A percentile compares a stretch with the other conserved stretches of the same genome.
These are phyloP conservation scores for Penicillium nordicum DNA, from an alignment of 2,329 filamentous ascomycete species.

Conservation along the genomic window DNA sequence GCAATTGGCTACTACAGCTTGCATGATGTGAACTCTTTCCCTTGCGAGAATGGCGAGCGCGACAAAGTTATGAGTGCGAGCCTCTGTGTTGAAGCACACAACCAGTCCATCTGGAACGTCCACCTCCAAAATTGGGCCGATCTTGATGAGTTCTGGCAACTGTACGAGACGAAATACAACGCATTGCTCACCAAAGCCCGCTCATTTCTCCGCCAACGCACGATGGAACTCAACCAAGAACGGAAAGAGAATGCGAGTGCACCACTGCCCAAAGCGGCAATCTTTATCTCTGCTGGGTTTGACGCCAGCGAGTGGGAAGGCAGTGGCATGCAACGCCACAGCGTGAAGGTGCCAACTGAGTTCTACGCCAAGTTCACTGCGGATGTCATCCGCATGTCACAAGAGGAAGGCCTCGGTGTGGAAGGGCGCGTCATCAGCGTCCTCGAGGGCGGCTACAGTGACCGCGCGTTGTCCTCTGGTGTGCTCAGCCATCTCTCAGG, in stretches of 20 bases:
- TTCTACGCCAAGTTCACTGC: slow-evolving; percentile 91
- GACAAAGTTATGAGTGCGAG: slow-evolving; percentile 93
- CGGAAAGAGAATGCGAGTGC: slow-evolving; percentile 52
- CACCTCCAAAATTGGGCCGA: slow-evolving; percentile 83
- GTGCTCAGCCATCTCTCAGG: slow-evolving; percentile 88
- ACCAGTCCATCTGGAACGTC: slow-evolving; percentile 93
- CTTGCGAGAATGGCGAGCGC: slow-evolving; percentile 88
- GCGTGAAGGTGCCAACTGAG: slow-evolving; percentile 91
- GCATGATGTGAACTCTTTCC: slow-evolving; percentile 98
- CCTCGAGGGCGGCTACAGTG: slow-evolving; percentile 92
- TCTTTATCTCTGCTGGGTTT: slow-evolving; percentile 94
- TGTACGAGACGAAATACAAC: slow-evolving; percentile 78
- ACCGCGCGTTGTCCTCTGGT: slow-evolving; percentile 82
- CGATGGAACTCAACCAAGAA: slow-evolving; percentile 58
- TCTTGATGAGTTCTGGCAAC: slow-evolving; percentile 71
- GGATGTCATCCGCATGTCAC: slow-evolving; percentile 77
- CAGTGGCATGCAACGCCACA: slow-evolving; percentile 88
- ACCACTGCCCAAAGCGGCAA: slow-evolving; percentile 71
- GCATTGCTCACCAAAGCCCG: slow-evolving; percentile 77
- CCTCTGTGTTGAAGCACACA: slow-evolving; percentile 89
- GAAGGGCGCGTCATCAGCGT: slow-evolving; percentile 89
- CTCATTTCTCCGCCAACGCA: slow-evolving; percentile 69
- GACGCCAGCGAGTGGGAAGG: slow-evolving; percentile 96
- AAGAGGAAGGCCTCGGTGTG: slow-evolving; percentile 72
- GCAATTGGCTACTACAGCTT: slow-evolving; percentile 94